Base-by-base conservation (phyloP, 179 eudicot species). In the Camellia oleifera region DNA sequence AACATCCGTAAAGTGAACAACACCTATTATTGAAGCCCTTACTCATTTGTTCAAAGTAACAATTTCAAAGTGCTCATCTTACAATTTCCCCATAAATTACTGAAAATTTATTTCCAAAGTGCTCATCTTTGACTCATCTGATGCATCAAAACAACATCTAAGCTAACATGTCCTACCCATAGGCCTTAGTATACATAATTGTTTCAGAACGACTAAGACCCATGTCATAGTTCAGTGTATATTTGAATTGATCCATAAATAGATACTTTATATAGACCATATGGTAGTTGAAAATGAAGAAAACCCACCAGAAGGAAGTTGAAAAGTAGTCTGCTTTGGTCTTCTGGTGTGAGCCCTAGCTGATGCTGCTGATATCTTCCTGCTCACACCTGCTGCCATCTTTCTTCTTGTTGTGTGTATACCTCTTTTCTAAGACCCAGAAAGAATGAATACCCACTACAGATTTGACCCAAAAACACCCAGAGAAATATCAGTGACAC, bases 331-430 rank as follows among this genome's bases (percentile, higher is more conserved):
- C 1, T 87, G 85, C 68, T 83, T 91, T 5, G 94, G 63, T 81
- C 81, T 90, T 52, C 98, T 88, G 26, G 99, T 94, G 77, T 95
- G 98, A 63, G 99, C 84, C 84, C 99, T 87, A 5, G 99, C 98
- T 40, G 99, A 92, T 60, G 99, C 93, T 10, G 98, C 98, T 53
- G 98, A 91, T 74, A 95, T 84, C 84, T 87, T 92, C 77, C 90
- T 81, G 67, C 82, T 86, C 32, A 81, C 82, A 54, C 89, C 91
- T n/a, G 82, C 88, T 46, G 87, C 89, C 91, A 87, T 88, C 68
- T 78, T 75, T 75, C 77, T 56, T 52, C 68, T 75, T 75, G 67
- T 56, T 42, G 61, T 20, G 20, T 56, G 26, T 18, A 32, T n/a
- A 69, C 44, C 57, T 5, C 74, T 70, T 70, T 23, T 48, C 57